A percentile compares a stretch with the other conserved stretches of the same genome.
These are phyloP conservation scores for Chlamydomonas eustigma DNA, from an alignment of 139 green algal species.

Conservation along the genomic window DNA sequence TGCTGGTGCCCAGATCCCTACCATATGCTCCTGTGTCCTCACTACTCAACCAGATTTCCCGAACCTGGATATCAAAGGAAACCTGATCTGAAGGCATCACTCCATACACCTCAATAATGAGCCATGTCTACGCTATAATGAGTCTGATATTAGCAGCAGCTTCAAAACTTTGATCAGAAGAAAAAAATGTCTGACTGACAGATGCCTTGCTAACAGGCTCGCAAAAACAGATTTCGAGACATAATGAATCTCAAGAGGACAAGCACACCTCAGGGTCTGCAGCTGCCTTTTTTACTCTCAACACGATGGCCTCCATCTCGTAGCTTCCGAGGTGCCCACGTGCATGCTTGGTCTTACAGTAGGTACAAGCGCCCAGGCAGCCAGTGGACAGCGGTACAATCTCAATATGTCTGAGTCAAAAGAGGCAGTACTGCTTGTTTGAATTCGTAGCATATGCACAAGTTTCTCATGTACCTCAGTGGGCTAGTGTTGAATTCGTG, in stretches of 20 bases:
- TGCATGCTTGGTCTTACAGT: conserved; percentile 97
- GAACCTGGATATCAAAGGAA: conserved; percentile 60
- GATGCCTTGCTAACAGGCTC: too few relatives aligned
- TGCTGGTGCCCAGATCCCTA: conserved; percentile 73
- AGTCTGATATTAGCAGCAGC: too few relatives aligned
- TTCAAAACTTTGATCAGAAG: too few relatives aligned
- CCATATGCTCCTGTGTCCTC: conserved; percentile 91
- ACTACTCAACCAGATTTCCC: conserved; percentile 88
- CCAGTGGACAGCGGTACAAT: conserved; percentile 89
- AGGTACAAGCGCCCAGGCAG: conserved; percentile 89
- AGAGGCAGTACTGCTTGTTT: too few relatives aligned
- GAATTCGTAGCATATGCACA: too few relatives aligned
- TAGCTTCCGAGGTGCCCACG: conserved; percentile 79
- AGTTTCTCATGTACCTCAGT: too few relatives aligned
- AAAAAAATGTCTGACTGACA: too few relatives aligned
- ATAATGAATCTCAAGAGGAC: background rate
- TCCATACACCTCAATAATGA: too few relatives aligned
- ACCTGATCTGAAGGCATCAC: too few relatives aligned
- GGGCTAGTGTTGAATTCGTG: too few relatives aligned
- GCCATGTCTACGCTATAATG: too few relatives aligned
- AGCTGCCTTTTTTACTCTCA: conserved; percentile 49
- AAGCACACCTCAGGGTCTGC: conserved; percentile 49
- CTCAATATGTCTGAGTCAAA: conserved; percentile 77
- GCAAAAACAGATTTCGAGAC: background rate
- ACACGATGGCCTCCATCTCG: conserved; percentile 53